A percentile compares a stretch with the other conserved stretches of the same genome.
phyloP scores from a whole-genome alignment of 2,329 filamentous ascomycete genomes.

The Colletotrichum sojae region DNA sequence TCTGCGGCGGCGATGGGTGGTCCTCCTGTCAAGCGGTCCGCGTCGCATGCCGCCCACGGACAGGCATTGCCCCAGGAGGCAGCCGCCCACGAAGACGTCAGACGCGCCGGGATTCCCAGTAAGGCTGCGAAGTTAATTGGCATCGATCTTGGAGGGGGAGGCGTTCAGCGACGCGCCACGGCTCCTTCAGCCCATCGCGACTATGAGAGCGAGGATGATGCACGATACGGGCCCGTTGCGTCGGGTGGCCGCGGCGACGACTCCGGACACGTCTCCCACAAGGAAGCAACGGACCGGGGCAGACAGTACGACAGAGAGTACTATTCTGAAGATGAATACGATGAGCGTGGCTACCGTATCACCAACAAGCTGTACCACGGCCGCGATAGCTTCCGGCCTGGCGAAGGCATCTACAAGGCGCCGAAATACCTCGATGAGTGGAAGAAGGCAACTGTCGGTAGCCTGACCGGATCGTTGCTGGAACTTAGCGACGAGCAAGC shows the following conservation, averaged over 20 bases:
- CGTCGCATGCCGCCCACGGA: slow-evolving; percentile 45
- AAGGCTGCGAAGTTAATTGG: slow-evolving; percentile 42
- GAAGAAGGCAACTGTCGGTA: slow-evolving; percentile 76
- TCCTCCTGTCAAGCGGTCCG: slow-evolving; percentile 32
- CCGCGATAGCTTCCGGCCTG: slow-evolving; percentile 59
- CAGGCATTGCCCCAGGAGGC: slow-evolving; percentile 53
- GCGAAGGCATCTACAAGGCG: slow-evolving; percentile 71
- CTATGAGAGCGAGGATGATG: slow-evolving; percentile 31
- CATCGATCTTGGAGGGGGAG: slow-evolving; percentile 17
- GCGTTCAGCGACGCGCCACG: slow-evolving; percentile 38
- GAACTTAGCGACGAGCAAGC: slow-evolving; percentile 65
- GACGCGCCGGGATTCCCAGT: slow-evolving; percentile 33
- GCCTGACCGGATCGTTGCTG: slow-evolving; percentile 70
- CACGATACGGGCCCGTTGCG: slow-evolving; percentile 9
- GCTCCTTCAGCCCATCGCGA: slow-evolving; percentile 31
- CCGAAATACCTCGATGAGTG: slow-evolving; percentile 79
- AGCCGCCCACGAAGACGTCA: slow-evolving; percentile 10
- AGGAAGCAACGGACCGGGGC: slow-evolving; percentile 15
- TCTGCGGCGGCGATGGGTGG: slow-evolving; percentile 40
- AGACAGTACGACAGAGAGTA: slow-evolving; percentile 42
- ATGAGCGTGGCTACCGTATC: slow-evolving; percentile 50
- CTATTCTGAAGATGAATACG: slow-evolving; percentile 47
- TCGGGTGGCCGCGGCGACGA: slow-evolving; percentile 21
- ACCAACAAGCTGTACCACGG: slow-evolving; percentile 60
- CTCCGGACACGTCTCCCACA: slow-evolving; percentile 1